Evolutionary conservation across 1,284 basidiomycete species (phyloP).

Genomic region (Porodaedalea pini): DNA sequence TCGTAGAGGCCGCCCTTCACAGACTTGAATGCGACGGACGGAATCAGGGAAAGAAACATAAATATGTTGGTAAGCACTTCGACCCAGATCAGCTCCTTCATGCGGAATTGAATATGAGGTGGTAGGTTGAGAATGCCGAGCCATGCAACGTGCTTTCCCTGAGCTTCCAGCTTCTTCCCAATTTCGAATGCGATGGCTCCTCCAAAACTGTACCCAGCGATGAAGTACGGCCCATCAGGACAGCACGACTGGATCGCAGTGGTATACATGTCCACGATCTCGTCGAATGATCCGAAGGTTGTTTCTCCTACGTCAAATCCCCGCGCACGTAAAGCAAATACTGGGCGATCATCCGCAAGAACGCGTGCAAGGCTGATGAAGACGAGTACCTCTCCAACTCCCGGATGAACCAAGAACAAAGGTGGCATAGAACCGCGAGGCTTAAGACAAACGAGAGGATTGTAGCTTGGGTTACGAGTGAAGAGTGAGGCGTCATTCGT

Average conservation of each 20-base stretch:
- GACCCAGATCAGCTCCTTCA: constrained; percentile 41
- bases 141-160: constrained; percentile 38
- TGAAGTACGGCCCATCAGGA: constrained; percentile 42
- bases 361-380: constrained; percentile 43
- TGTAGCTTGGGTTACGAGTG: constrained; percentile 24
- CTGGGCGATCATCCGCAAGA: constrained; percentile 38
- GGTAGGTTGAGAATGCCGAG: constrained; percentile 43
- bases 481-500: constrained; percentile 15
- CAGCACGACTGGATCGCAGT: constrained; percentile 35
- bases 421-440: constrained; percentile 40
- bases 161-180: constrained; percentile 37
- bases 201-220: constrained; percentile 49
- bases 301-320: constrained; percentile 40
- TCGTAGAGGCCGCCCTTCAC: constrained; percentile 19
- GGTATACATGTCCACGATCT: constrained; percentile 42
- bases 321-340: constrained; percentile 43
- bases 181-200: constrained; percentile 47
- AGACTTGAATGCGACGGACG: constrained; percentile 21
- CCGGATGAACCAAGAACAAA: constrained; percentile 42
- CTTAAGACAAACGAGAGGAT: constrained; percentile 38
- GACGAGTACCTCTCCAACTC: constrained; percentile 41
- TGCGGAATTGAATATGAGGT: constrained; percentile 40
- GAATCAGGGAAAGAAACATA: constrained; percentile 32
- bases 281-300: constrained; percentile 37
- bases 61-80: constrained; percentile 36